A percentile compares a stretch with the other conserved stretches of the same genome.
phyloP scores from a whole-genome alignment of 2,329 filamentous ascomycete species.

The Coniochaeta sp. region DNA sequence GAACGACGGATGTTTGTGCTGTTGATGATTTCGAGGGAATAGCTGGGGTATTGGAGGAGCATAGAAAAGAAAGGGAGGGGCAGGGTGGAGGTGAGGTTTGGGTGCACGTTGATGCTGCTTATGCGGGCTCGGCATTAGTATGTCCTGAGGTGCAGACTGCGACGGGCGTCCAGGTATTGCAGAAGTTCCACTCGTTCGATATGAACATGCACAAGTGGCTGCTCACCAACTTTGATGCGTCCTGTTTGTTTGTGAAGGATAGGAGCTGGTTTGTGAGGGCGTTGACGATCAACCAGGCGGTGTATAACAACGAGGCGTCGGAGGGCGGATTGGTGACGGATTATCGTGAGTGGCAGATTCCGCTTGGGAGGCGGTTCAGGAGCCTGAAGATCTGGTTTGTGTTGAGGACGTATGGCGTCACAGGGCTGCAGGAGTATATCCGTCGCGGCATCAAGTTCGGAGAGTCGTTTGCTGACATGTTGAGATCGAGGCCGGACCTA shows the following conservation, averaged over 20 bases:
- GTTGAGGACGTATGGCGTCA: conserved; percentile 65
- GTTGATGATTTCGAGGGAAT: conserved; percentile 75
- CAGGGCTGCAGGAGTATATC: conserved; percentile 68
- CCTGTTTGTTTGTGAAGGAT: conserved; percentile 70
- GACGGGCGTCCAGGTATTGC: conserved; percentile 44
- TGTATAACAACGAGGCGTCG: conserved; percentile 63
- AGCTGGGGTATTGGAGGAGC: conserved; percentile 35
- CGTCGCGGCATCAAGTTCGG: conserved; percentile 60
- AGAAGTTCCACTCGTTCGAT: conserved; percentile 78
- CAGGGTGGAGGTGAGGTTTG: conserved; percentile 52
- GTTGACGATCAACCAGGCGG: conserved; percentile 66
- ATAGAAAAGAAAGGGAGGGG: conserved; percentile 13
- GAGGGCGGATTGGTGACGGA: conserved; percentile 83
- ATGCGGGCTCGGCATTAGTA: conserved; percentile 78
- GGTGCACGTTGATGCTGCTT: conserved; percentile 92
- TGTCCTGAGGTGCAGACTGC: conserved; percentile 64
- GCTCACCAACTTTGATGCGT: conserved; percentile 84
- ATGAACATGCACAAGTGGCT: conserved; percentile 98
- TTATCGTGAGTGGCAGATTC: conserved; percentile 96
- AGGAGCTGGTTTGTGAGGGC: conserved; percentile 71
- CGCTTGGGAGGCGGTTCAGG: conserved; percentile 80
- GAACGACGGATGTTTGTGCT: conserved; percentile 83
- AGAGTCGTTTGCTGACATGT: conserved; percentile 57
- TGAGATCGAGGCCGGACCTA: conserved; percentile 55
- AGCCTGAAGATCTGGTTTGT: conserved; percentile 95